Evolutionary conservation across 768 basidiomycete species (phyloP).

Genomic region (Boletus tylopilopsis): DNA sequence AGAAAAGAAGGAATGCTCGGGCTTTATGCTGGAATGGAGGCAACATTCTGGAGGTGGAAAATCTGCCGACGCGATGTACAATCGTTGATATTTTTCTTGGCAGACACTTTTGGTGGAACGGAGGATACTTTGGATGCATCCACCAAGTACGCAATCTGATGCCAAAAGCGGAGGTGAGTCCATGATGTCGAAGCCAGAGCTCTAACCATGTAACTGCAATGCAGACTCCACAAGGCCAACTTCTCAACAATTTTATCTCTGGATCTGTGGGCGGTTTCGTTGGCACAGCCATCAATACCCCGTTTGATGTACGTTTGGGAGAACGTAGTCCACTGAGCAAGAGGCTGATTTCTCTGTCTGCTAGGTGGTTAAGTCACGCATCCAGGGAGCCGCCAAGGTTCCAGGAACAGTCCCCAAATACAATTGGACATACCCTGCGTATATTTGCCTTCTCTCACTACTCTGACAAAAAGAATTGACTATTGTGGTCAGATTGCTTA

Average conservation of each 20-base stretch:
- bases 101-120: slow-evolving; percentile 89
- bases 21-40: slow-evolving; percentile 92
- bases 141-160: slow-evolving; percentile 76
- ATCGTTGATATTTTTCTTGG: background rate
- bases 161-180: slow-evolving; percentile 77
- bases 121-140: slow-evolving; percentile 93
- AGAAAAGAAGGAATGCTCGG: slow-evolving; percentile 78
- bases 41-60: slow-evolving; percentile 89
- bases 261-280: slow-evolving; percentile 87
- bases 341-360: background rate
- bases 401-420: slow-evolving; percentile 82
- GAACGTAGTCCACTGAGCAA: background rate
- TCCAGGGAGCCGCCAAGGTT: slow-evolving; percentile 67
- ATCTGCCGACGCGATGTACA: background rate
- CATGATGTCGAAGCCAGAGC: no score
- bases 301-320: slow-evolving; percentile 52
- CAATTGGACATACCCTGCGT: slow-evolving; percentile 93
- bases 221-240: slow-evolving; percentile 61
- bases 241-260: slow-evolving; percentile 91
- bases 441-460: slow-evolving; percentile 9
- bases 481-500: slow-evolving; percentile 43
- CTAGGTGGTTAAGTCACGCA: slow-evolving; percentile 94
- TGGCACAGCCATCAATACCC: slow-evolving; percentile 90
- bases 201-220: background rate
- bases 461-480: background rate